Evolutionary conservation across 2,329 filamentous ascomycete species (phyloP).

Genomic region (Trichoderma koningiopsis): DNA sequence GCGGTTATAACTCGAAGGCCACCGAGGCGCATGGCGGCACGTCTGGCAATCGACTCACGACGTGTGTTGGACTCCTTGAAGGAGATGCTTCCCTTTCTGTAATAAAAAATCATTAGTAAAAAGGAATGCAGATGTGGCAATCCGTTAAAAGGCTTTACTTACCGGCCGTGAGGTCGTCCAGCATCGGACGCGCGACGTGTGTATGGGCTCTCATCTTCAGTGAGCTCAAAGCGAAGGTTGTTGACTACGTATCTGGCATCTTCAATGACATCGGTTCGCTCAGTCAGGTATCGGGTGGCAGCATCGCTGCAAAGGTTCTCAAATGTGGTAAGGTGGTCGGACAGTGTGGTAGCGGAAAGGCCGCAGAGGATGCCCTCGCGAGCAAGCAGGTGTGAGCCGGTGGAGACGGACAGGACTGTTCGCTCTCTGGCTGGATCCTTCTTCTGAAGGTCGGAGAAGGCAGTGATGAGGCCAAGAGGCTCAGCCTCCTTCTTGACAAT

Average conservation of each 20-base stretch:
- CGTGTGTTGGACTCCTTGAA: slow-evolving; percentile 73
- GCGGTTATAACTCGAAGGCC: slow-evolving; percentile 75
- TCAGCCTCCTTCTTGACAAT: slow-evolving; percentile 69
- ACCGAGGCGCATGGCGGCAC: slow-evolving; percentile 72
- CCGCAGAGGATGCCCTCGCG: slow-evolving; percentile 76
- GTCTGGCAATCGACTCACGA: slow-evolving; percentile 78
- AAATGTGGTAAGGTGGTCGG: slow-evolving; percentile 76
- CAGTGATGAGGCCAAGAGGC: slow-evolving; percentile 71
- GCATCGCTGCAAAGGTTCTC: slow-evolving; percentile 80
- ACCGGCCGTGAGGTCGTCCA: slow-evolving; percentile 63
- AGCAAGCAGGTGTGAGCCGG: slow-evolving; percentile 76
- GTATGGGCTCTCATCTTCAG: slow-evolving; percentile 82
- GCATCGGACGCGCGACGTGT: slow-evolving; percentile 73
- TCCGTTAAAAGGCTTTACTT: slow-evolving; percentile 35
- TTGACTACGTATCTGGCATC: slow-evolving; percentile 84
- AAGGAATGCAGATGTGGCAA: background rate
- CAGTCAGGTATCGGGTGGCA: slow-evolving; percentile 67
- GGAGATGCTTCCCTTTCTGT: slow-evolving; percentile 80
- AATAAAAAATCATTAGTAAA: slow-evolving; percentile 30
- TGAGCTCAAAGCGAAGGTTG: slow-evolving; percentile 84
- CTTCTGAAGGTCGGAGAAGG: slow-evolving; percentile 78
- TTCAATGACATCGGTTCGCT: slow-evolving; percentile 82
- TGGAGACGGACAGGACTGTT: slow-evolving; percentile 78
- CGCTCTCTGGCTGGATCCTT: slow-evolving; percentile 78
- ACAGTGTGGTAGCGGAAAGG: slow-evolving; percentile 79